Percentiles rank a stretch among this genome's conserved stretches.
phyloP scores from a whole-genome alignment of 1,284 basidiomycete genomes.

The Vanrija humicola region DNA sequence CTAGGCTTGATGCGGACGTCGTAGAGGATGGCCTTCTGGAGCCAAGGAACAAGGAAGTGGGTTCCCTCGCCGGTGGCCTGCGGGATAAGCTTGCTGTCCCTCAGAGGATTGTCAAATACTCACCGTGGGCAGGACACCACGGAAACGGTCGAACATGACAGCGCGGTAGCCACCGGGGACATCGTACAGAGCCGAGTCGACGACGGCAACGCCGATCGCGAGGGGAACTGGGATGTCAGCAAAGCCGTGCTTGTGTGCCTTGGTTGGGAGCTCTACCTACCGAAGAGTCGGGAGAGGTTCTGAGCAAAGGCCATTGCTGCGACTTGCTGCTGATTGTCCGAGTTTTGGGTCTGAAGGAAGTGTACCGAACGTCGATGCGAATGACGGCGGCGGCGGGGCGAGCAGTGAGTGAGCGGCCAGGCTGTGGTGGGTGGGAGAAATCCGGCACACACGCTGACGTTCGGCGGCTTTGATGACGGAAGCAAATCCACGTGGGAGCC shows the following conservation, averaged over 20 bases:
- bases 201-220: conserved; percentile 61
- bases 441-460: too few species aligned
- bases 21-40: conserved; percentile 92
- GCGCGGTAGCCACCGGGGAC: conserved; percentile 85
- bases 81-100: neutral
- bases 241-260: too few species aligned
- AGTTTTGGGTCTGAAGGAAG: too few species aligned
- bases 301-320: conserved; percentile 28
- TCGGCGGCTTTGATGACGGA: too few species aligned
- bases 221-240: conserved; percentile 60
- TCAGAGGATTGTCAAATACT: neutral
- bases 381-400: too few species aligned
- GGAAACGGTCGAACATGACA: conserved; percentile 97
- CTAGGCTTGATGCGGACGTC: conserved; percentile 97
- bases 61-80: conserved; percentile 91
- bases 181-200: conserved; percentile 83
- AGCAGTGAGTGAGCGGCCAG: too few species aligned
- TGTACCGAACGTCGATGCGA: too few species aligned
- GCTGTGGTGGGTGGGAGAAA: too few species aligned
- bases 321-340: neutral
- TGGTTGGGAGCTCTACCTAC: conserved; percentile 10
- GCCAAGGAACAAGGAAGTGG: conserved; percentile 92
- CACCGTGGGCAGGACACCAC: conserved; percentile 79
- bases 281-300: conserved; percentile 30
- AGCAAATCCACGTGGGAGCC: too few species aligned